Conservation (phyloP, 257 asterid genomes). For the Solanum rostratum region DNA sequence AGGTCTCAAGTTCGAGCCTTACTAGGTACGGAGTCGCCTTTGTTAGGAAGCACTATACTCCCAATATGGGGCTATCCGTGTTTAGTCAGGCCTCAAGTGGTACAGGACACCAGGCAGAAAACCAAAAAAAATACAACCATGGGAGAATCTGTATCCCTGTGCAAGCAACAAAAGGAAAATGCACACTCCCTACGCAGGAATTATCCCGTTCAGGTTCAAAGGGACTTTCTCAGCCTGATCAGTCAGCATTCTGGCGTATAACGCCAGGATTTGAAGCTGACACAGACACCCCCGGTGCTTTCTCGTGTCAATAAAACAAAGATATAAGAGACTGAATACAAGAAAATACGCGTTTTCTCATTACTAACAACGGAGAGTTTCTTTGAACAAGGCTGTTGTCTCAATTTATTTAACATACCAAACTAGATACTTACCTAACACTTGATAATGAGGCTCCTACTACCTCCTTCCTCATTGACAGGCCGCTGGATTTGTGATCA, state of each 20-base stretch:
- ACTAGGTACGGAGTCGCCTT: not conserved
- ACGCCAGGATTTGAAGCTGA: conserved; percentile 29
- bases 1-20: not conserved
- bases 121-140: not conserved
- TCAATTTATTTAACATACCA: conserved; percentile 20
- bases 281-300: conserved; percentile 97
- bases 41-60: not conserved
- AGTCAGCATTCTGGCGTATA: conserved; percentile 23
- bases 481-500: not conserved
- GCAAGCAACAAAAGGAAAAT: conserved; percentile 26
- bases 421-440: conserved; percentile 43
- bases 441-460: conserved; percentile 22
- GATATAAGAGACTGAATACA: not conserved
- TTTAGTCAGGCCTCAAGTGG: not conserved
- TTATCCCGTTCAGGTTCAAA: conserved; percentile 97
- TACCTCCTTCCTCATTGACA: conserved; percentile 4
- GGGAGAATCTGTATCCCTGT: conserved; percentile 43
- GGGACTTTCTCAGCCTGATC: conserved; percentile 97
- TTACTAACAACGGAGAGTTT: conserved; percentile 6
- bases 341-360: not conserved
- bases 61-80: not conserved
- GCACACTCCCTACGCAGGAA: conserved; percentile 99
- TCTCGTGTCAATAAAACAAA: conserved; percentile 32
- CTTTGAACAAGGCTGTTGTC: conserved; percentile 14
- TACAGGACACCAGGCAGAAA: not conserved